These are phyloP conservation scores for Pleodorina starrii DNA, from an alignment of 139 green algal genomes.

Conservation along the genomic window DNA sequence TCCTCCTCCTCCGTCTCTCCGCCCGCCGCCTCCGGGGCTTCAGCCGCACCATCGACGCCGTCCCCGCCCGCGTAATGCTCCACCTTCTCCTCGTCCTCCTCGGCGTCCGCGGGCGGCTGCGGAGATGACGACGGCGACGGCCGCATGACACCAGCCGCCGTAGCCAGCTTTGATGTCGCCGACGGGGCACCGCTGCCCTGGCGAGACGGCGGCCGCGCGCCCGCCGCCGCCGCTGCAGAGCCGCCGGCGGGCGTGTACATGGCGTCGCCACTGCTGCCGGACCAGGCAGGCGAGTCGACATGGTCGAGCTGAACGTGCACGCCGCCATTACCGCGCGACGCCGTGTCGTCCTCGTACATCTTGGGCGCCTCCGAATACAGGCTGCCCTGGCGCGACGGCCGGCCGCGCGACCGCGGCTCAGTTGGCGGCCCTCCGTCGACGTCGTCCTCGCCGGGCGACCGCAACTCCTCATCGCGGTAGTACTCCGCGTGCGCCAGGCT, in stretches of 20 bases:
- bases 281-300: background rate
- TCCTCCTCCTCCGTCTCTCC: no score
- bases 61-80: no score
- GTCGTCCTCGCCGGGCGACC: background rate
- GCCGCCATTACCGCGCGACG: background rate
- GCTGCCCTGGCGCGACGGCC: background rate
- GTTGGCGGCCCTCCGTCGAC: background rate
- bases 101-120: no score
- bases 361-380: background rate
- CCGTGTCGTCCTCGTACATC: background rate
- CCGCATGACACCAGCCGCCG: background rate
- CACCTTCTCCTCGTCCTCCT: no score
- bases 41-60: no score
- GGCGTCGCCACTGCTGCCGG: background rate
- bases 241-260: background rate
- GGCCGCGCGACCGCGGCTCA: background rate
- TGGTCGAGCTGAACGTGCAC: background rate
- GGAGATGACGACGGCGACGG: no score
- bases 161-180: background rate
- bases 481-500: conserved; percentile 17
- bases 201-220: no score
- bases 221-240: background rate
- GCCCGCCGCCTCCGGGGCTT: no score
- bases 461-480: background rate
- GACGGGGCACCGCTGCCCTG: no score